Base-by-base conservation (phyloP, 805 yeast species). In the Candida vartiovaarae region DNA sequence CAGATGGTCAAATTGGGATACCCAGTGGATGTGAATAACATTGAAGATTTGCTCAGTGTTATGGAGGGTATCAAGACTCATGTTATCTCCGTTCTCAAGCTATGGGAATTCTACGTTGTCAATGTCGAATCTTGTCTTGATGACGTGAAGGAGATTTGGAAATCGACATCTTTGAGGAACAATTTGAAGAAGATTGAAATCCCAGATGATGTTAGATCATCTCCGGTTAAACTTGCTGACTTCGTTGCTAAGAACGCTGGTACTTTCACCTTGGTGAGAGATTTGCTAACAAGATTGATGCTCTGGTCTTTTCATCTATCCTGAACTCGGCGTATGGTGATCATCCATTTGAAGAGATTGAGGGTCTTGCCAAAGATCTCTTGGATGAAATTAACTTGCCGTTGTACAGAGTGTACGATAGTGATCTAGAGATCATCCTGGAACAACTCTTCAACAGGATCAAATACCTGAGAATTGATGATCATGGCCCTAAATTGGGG, bases 91-190 rank as follows among this genome's bases (percentile, higher is more conserved):
- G 68, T 73, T 4, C 64, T 87, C 43, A 75, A 80, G 48, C 68
- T 91, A 43, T 91, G 99, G 99, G 89, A 91, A 62, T 91, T 65
- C 61, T 93, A 90, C 60, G 90, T 82, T 5, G 68, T 89, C 32
- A 74, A 88, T 59, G 80, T 78, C 35, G 50, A 56, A 5, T 54
- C 53, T 3, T 69, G 73, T 8, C 53, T 80, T 11, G 54, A 56
- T 1, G 63, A 64, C 5, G 51, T 82, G 8, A 62, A 66, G 46
- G 42, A 56, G 0, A 46, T 52, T 23, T 77, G 77, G 73, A 49
- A 54, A 9, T 33, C 49, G 0, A 39, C 44, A 0, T 43, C 47
- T n/a, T 30, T 32, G 2, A 38, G 15, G 6, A 40, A 5, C 41
- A 47, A 29, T 47, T 11, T 56, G n/a, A 53, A 44, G 46, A 57